Base-by-base conservation (phyloP, 129 eudicot genomes). In the Saposhnikovia divaricata region DNA sequence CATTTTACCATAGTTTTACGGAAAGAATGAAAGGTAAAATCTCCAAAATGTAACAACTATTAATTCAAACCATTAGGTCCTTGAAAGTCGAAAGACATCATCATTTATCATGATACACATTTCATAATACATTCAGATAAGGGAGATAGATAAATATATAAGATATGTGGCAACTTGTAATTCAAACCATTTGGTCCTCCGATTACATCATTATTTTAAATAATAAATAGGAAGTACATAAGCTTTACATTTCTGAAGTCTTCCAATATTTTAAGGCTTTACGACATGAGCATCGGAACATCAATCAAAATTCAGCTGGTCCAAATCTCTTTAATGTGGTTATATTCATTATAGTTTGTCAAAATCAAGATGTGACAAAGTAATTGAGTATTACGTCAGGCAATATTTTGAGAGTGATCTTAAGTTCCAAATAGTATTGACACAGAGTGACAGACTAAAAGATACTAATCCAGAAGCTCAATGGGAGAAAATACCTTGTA, bases 401-500 rank as follows among this genome's bases (percentile, higher is more conserved):
- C 65, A 55, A 55, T 21, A 7, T 19, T 55, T 15, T 55, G 27
- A 55, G 1, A 55, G 5, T 6, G 6, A 55, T 55, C 65, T 7
- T 23, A 57, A 3, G 28, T 21, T 50, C 28, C 65, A 27, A 57
- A 57, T 3, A 57, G 65, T 57, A 57, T 23, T 6, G 65, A 57
- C 65, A 50, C 5, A 0, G 21, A 23, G 37, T 34, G 37, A 40
- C 43, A 40, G 43, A 40, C 28, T 8, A 23, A n/a, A n/a, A 59
- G 31, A 59, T 31, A n/a, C n/a, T n/a, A 59, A 59, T 59, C 27
- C 31, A 59, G 66, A n/a, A 59, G 66, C 31, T 59, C 4, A 59
- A 8, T n/a, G 31, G 25, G 66, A 59, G 31, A 9, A n/a, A 0
- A 82, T 86, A 95, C 98, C 98, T 92, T 96, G 88, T 95, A 80